Base-by-base conservation (phyloP, 345 rosid species). In the Camelina sativa region DNA sequence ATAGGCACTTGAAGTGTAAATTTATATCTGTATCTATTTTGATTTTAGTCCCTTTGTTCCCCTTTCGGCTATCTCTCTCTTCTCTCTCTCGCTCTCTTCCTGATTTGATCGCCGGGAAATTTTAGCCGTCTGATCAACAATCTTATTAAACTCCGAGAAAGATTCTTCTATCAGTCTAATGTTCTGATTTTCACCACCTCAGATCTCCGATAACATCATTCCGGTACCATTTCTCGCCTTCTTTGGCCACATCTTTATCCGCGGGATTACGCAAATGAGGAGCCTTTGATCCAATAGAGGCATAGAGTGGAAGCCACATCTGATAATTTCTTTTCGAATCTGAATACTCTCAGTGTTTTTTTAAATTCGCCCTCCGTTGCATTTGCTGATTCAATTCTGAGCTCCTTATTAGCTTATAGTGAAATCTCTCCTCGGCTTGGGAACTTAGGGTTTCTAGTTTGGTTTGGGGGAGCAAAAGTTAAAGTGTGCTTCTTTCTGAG, bases 71-170 rank as follows among this genome's bases (percentile, higher is more conserved):
- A 32, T 35, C 58, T 76, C 58, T 75, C 25, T 15, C 17, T 34
- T 76, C 58, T 75, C 25, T 15, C 17, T 61, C 72, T 48, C 72
- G 55, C 34, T 53, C 37, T 35, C 57, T 69, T 47, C 55, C 66
- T 57, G 53, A 71, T 57, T 50, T 30, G 72, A 65, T 77, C 80
- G 68, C 72, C 76, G 80, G 62, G 11, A 71, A 57, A 54, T 62
- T 66, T 11, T 15, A 16, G 34, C 75, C 70, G 70, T 76, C 65
- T 59, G 71, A 75, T 59, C 12, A 60, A 41, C 62, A 52, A 10
- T 23, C n/a, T 3, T 48, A 15, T 3, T 48, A 15, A 12, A 8
- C 58, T 47, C 62, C 38, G 64, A 35, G 22, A 20, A 61, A 58
- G 35, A 51, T 69, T 61, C 17, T 62, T n/a, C n/a, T 16, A 50